phyloP scores from a whole-genome alignment of 2,329 filamentous ascomycete species.

The Xylaria multiplex region DNA sequence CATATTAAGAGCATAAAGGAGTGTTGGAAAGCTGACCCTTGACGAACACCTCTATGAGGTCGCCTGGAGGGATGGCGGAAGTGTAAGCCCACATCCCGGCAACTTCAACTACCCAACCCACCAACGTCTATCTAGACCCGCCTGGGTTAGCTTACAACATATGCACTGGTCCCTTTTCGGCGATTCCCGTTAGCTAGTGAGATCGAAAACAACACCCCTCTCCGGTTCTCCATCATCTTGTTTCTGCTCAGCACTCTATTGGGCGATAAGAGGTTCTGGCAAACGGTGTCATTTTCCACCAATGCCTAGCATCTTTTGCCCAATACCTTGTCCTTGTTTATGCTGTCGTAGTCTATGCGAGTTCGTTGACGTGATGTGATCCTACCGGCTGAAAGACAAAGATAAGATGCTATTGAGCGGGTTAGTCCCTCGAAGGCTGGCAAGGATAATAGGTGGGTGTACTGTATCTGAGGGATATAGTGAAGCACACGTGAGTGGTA shows the following conservation, averaged over 20 bases:
- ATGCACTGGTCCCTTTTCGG: not conserved
- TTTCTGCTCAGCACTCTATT: slow-evolving; percentile 12
- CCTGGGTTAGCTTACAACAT: not conserved
- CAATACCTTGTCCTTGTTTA: slow-evolving; percentile 4
- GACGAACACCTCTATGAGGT: not conserved
- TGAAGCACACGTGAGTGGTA: not conserved
- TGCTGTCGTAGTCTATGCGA: slow-evolving; percentile 14
- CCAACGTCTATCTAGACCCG: not conserved
- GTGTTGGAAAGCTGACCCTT: not conserved
- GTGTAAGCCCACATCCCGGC: slow-evolving; percentile 14
- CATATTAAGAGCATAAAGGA: not conserved
- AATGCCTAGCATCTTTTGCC: not conserved
- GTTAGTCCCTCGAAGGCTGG: not conserved
- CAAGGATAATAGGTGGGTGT: slow-evolving; percentile 5
- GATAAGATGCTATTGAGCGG: slow-evolving; percentile 5
- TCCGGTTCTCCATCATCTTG: not conserved
- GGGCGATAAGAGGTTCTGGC: slow-evolving; percentile 19
- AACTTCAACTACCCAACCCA: slow-evolving; percentile 2
- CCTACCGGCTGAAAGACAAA: slow-evolving; percentile 4
- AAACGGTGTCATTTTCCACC: slow-evolving; percentile 8
- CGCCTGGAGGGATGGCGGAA: not conserved
- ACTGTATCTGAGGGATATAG: not conserved
- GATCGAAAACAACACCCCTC: not conserved
- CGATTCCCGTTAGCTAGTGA: not conserved
- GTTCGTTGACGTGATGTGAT: slow-evolving; percentile 5